Base-by-base conservation (phyloP, 2,329 filamentous ascomycete genomes). In the Cladorrhinum sp. region DNA sequence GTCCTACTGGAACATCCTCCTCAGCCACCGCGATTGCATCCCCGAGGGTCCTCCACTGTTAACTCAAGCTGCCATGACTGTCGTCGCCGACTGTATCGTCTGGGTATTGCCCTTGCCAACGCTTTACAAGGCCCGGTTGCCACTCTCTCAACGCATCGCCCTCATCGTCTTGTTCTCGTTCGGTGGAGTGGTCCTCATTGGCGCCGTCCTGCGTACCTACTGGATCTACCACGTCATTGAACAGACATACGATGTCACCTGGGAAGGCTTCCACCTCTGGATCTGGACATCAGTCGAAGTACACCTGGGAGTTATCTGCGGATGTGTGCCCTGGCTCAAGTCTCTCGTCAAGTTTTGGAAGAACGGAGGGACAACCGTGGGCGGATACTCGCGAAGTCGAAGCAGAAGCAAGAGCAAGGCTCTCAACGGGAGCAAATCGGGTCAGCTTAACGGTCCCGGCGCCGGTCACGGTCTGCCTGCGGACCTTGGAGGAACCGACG, bases 251-350 rank as follows among this genome's bases (percentile, higher is more conserved):
- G 76, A 78, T 61, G 71, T 77, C 0, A 78, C 75, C 2, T 78
- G 76, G 75, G 64, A 76, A 7, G 74, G 75, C 0, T 75, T 75
- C 50, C 64, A 75, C 13, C 66, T 78, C 18, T 78, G 76, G 76
- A 73, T 76, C 27, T 77, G 76, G 75, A 76, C 75, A 1, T 73
- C 76, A 2, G 71, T 77, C 22, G 76, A 78, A 60, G 74, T 73
- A 1, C 76, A 77, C 52, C 62, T 77, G 20, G 75, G 74, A n/a
- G 71, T 78, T 24, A 75, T 77, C 25, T 77, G 75, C 52, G 75
- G 75, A 16, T 77, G 73, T 48, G 69, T 75, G 1, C 75, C 75
- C 1, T 72, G 72, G 20, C 67, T 77, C 13, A 69, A 68, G 58
- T 61, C 68, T 5, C 54, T 72, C 1, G 71, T 68, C 38, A 62